A percentile compares a stretch with the other conserved stretches of the same genome.
These are phyloP conservation scores for Leccinum broughii DNA, from an alignment of 768 basidiomycete genomes.

Conservation along the genomic window DNA sequence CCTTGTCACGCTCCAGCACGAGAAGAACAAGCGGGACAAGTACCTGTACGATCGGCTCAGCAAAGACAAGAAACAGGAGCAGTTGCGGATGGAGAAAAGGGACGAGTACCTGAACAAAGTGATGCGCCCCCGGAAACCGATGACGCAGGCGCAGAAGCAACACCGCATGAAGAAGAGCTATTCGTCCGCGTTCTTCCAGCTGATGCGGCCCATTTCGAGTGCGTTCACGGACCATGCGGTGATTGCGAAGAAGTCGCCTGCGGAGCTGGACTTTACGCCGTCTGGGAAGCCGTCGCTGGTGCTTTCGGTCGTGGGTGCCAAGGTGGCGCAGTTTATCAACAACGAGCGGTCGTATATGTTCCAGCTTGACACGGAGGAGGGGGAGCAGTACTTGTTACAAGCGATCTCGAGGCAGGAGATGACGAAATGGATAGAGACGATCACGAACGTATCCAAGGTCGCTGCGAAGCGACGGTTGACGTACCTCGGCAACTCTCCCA, in stretches of 20 bases:
- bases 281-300: slow-evolving; percentile 75
- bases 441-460: slow-evolving; percentile 67
- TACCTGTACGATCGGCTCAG: slow-evolving; percentile 65
- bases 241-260: slow-evolving; percentile 55
- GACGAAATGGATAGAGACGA: slow-evolving; percentile 74
- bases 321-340: slow-evolving; percentile 69
- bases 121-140: slow-evolving; percentile 58
- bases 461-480: slow-evolving; percentile 79
- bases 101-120: slow-evolving; percentile 76
- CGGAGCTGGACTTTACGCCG: slow-evolving; percentile 74
- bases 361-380: slow-evolving; percentile 84
- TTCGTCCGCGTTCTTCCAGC: slow-evolving; percentile 74
- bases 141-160: slow-evolving; percentile 60
- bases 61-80: slow-evolving; percentile 77
- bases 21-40: slow-evolving; percentile 81
- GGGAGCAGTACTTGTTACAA: slow-evolving; percentile 80
- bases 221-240: slow-evolving; percentile 70
- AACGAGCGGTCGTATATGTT: slow-evolving; percentile 82
- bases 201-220: slow-evolving; percentile 88
- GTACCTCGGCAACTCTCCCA: slow-evolving; percentile 75
- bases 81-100: slow-evolving; percentile 66
- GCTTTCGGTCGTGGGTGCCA: slow-evolving; percentile 71
- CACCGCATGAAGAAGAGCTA: slow-evolving; percentile 89
- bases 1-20: slow-evolving; percentile 64
- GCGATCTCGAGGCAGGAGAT: slow-evolving; percentile 70